Conservation (phyloP, 352 stramenopile genomes). For the Elongisporangium senticosum region DNA sequence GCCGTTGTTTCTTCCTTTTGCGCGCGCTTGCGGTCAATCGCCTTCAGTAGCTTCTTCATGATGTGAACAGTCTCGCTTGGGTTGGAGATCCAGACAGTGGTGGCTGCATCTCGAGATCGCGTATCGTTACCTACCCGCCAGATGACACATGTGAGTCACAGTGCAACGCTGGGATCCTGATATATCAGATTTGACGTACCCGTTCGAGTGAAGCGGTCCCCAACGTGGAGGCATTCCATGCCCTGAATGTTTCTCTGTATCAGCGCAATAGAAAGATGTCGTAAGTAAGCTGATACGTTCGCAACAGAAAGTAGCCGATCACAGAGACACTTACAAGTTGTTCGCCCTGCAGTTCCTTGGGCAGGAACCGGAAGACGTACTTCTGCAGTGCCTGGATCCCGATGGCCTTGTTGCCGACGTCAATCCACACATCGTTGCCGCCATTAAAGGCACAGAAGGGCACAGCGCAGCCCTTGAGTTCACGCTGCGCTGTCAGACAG, state of each 20-base stretch:
- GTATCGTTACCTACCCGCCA: constrained; percentile 89
- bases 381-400: constrained; percentile 90
- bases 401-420: constrained; percentile 95
- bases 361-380: constrained; percentile 68
- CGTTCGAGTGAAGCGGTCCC: constrained; percentile 88
- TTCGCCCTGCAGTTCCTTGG: constrained; percentile 71
- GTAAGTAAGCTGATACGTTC: constrained; percentile 20
- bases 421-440: constrained; percentile 94
- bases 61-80: constrained; percentile 94
- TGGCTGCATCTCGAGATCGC: constrained; percentile 85
- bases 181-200: constrained; percentile 1
- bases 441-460: constrained; percentile 97
- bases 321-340: constrained; percentile 31
- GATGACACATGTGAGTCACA: background rate
- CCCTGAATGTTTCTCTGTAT: constrained; percentile 54
- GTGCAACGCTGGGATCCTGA: constrained; percentile 2
- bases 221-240: constrained; percentile 92
- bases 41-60: constrained; percentile 88
- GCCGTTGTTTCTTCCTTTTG: constrained; percentile 11
- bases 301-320: background rate
- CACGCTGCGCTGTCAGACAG: constrained; percentile 88
- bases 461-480: constrained; percentile 68
- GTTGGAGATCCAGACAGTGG: constrained; percentile 94
- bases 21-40: constrained; percentile 37
- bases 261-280: background rate